Evolutionary conservation across 1,139 yeast species (phyloP).

Genomic region (Eremothecium sinecaudum): DNA sequence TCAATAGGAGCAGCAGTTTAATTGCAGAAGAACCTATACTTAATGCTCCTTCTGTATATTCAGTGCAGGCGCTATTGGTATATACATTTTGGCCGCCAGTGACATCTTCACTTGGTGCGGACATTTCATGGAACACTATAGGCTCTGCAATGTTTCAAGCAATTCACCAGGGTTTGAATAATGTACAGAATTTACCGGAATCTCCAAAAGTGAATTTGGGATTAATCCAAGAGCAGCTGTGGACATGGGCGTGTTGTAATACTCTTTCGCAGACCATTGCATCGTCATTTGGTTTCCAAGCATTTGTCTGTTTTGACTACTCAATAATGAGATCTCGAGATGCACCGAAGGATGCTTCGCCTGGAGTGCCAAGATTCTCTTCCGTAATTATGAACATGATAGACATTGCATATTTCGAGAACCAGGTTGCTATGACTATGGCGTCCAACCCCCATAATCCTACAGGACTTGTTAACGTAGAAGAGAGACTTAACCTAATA

Average conservation of each 20-base stretch:
- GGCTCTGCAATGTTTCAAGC: constrained; percentile 91
- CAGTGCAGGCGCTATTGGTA: constrained; percentile 84
- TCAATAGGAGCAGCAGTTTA: constrained; percentile 68
- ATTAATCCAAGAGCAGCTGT: constrained; percentile 63
- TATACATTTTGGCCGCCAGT: constrained; percentile 95
- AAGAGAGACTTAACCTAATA: constrained; percentile 66
- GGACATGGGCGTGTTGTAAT: constrained; percentile 92
- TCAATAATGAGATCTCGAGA: constrained; percentile 42
- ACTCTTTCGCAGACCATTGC: constrained; percentile 84
- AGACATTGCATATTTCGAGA: constrained; percentile 76
- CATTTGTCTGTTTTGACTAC: constrained; percentile 77
- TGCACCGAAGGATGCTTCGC: constrained; percentile 7
- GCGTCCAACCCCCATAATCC: constrained; percentile 65
- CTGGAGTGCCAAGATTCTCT: constrained; percentile 9
- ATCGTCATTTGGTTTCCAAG: constrained; percentile 88
- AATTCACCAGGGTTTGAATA: constrained; percentile 78
- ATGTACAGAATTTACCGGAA: constrained; percentile 53
- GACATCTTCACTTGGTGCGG: constrained; percentile 88
- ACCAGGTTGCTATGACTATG: constrained; percentile 69
- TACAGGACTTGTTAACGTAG: constrained; percentile 46
- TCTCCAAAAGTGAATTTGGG: constrained; percentile 40
- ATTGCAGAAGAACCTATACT: constrained; percentile 70
- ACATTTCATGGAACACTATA: constrained; percentile 88
- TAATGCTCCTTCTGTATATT: constrained; percentile 86
- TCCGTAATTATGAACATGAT: constrained; percentile 49